Evolutionary conservation across 179 eudicot genomes (phyloP).

Genomic region (Corrigiola litoralis): DNA sequence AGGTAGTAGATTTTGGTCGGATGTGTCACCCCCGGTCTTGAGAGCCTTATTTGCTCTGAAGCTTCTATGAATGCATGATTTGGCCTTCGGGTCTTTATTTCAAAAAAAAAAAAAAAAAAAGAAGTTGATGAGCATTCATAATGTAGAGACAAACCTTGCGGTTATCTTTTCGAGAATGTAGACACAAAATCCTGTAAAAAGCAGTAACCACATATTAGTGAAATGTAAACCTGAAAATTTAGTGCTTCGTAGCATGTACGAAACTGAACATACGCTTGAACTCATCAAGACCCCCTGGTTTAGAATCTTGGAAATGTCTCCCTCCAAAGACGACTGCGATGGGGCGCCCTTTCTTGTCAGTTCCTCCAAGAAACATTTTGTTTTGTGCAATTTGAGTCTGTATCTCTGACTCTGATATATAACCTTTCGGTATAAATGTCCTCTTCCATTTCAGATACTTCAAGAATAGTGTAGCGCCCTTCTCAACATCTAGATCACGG

Average conservation of each 20-base stretch:
- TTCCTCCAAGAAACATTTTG: slow-evolving; percentile 54
- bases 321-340: slow-evolving; percentile 35
- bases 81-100: no score
- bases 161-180: slow-evolving; percentile 63
- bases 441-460: slow-evolving; percentile 66
- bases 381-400: slow-evolving; percentile 53
- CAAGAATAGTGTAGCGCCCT: slow-evolving; percentile 50
- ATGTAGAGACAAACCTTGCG: slow-evolving; percentile 39
- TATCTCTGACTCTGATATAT: slow-evolving; percentile 45
- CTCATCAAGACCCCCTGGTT: slow-evolving; percentile 55
- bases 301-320: slow-evolving; percentile 40
- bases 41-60: neutral
- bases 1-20: neutral
- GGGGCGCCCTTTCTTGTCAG: slow-evolving; percentile 56
- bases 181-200: slow-evolving; percentile 57
- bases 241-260: neutral
- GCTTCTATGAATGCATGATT: neutral
- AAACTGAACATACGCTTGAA: slow-evolving; percentile 33
- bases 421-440: slow-evolving; percentile 50
- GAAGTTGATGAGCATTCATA: neutral
- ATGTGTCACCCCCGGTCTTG: neutral
- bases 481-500: slow-evolving; percentile 67
- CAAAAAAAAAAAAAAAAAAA: no score
- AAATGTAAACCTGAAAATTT: neutral
- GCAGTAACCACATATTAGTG: slow-evolving; percentile 1